Percentiles rank a stretch among this genome's conserved stretches.
Evolutionary conservation across 495 filamentous ascomycete genomes (phyloP).

Genomic region (Extremus antarcticus): DNA sequence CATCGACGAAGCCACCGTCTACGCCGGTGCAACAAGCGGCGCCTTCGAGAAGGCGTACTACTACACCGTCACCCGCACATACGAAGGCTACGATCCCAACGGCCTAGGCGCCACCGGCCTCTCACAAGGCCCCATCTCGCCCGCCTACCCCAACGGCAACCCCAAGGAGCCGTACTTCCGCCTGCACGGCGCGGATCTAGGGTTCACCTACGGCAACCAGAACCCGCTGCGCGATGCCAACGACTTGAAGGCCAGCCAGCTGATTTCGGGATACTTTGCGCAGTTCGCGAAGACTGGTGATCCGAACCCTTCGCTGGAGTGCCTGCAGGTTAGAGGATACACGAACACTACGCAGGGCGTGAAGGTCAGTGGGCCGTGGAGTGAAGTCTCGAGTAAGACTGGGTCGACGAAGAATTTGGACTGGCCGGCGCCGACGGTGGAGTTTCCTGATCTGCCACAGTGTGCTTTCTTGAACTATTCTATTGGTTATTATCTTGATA

Average conservation of each 20-base stretch:
- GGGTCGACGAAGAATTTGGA: constrained; percentile 17
- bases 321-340: constrained; percentile 17
- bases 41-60: constrained; percentile 34
- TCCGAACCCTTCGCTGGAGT: constrained; percentile 17
- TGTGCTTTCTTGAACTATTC: constrained; percentile 21
- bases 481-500: constrained; percentile 16
- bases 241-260: constrained; percentile 15
- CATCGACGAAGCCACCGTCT: constrained; percentile 37
- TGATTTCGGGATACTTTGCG: constrained; percentile 16
- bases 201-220: constrained; percentile 21
- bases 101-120: constrained; percentile 26
- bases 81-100: constrained; percentile 33
- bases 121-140: constrained; percentile 20
- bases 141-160: constrained; percentile 30
- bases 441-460: constrained; percentile 19
- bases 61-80: constrained; percentile 37
- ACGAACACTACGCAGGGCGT: constrained; percentile 14
- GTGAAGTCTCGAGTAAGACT: constrained; percentile 11
- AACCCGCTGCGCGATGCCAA: constrained; percentile 15
- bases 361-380: constrained; percentile 10
- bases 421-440: constrained; percentile 14
- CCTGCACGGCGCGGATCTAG: constrained; percentile 24
- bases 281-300: constrained; percentile 18
- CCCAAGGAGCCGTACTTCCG: constrained; percentile 29
- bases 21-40: constrained; percentile 27